A percentile compares a stretch with the other conserved stretches of the same genome.
Evolutionary conservation across 176 grass and related monocot species (phyloP).

Genomic region (Carex parvula): DNA sequence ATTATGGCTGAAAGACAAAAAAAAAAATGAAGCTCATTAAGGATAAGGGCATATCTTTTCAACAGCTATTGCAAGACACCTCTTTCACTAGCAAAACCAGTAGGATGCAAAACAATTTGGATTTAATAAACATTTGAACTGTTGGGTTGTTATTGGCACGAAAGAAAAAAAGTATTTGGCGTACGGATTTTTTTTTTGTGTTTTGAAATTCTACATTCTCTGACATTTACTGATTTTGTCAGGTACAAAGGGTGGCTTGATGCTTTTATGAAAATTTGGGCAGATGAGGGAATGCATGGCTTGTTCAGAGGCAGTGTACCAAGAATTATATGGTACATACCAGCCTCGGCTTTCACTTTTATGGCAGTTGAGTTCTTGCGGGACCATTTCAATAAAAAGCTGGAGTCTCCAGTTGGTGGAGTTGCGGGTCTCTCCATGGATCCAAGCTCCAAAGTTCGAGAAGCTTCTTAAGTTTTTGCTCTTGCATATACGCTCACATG

Average conservation of each 20-base stretch:
- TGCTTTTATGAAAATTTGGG: conserved; percentile 78
- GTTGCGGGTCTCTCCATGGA: conserved; percentile 37
- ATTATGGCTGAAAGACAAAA: neutral
- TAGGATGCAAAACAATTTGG: neutral
- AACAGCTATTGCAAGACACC: neutral
- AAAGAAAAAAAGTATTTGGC: neutral
- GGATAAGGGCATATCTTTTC: neutral
- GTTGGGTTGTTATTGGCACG: neutral
- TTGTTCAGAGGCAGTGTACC: conserved; percentile 85
- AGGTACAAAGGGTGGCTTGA: conserved; percentile 85
- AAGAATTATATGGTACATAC: conserved; percentile 87
- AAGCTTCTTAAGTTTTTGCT: conserved; percentile 28
- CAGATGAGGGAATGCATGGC: conserved; percentile 59
- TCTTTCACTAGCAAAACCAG: neutral
- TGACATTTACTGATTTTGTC: conserved; percentile 23
- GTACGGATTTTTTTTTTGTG: too few relatives aligned
- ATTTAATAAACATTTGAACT: neutral
- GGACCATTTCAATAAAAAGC: conserved; percentile 66
- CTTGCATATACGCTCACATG: neutral
- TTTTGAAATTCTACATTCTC: neutral
- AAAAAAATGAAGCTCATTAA: neutral
- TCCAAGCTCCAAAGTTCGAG: conserved; percentile 42
- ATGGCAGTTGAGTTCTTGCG: conserved; percentile 97
- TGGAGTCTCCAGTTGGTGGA: conserved; percentile 32
- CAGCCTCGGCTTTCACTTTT: conserved; percentile 89